Conservation (phyloP, 225 moss, liverwort and hornwort genomes). For the Ulota crispa region DNA sequence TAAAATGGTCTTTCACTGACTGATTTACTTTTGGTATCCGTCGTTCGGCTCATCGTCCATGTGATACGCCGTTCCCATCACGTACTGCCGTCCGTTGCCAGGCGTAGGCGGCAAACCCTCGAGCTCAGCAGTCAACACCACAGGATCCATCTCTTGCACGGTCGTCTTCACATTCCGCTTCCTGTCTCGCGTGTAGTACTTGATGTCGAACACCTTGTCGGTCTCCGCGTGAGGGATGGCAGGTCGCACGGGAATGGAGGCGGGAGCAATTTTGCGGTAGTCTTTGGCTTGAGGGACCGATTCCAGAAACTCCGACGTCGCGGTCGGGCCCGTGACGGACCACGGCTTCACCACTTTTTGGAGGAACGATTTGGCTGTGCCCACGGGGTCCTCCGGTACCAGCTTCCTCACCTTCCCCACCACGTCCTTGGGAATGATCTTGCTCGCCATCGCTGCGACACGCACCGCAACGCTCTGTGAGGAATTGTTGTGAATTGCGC, state of each 20-base stretch:
- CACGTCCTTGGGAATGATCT: constrained; percentile 28
- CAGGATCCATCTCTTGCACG: constrained; percentile 53
- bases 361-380: constrained; percentile 41
- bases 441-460: constrained; percentile 42
- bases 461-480: background rate
- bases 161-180: constrained; percentile 49
- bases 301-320: constrained; percentile 60
- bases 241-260: constrained; percentile 63
- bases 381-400: constrained; percentile 35
- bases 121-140: constrained; percentile 43
- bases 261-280: constrained; percentile 72
- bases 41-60: constrained; percentile 74
- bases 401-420: constrained; percentile 15
- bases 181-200: constrained; percentile 79
- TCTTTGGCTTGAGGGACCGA: constrained; percentile 61
- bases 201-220: constrained; percentile 80
- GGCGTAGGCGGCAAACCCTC: constrained; percentile 58
- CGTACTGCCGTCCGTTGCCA: constrained; percentile 47
- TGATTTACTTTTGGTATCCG: constrained; percentile 78
- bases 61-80: constrained; percentile 62
- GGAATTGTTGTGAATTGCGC: background rate
- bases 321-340: constrained; percentile 80
- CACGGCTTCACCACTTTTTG: constrained; percentile 64
- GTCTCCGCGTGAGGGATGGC: constrained; percentile 79
- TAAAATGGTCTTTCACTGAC: background rate